Conservation (phyloP, 2,329 filamentous ascomycete species). For the Nothophoma quercina region DNA sequence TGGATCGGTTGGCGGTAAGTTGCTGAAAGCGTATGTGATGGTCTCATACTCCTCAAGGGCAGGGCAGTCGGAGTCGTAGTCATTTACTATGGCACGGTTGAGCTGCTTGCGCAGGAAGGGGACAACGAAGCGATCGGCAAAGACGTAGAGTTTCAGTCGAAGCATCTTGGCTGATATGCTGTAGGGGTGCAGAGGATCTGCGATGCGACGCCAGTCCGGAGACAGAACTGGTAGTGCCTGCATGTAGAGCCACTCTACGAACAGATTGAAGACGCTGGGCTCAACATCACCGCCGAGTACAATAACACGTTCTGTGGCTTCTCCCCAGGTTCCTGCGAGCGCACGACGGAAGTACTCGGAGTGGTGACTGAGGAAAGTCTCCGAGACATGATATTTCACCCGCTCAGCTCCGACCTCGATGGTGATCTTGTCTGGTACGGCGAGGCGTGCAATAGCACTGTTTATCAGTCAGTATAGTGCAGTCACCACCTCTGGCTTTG, state of each 20-base stretch:
- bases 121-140: conserved; percentile 19
- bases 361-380: conserved; percentile 18
- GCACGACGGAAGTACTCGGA: conserved; percentile 23
- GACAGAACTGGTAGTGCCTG: conserved; percentile 13
- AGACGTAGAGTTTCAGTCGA: conserved; percentile 18
- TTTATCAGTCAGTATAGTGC: not conserved
- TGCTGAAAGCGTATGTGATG: conserved; percentile 20
- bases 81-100: conserved; percentile 14
- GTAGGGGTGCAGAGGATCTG: conserved; percentile 9
- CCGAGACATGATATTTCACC: conserved; percentile 12
- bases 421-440: conserved; percentile 1
- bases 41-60: conserved; percentile 12
- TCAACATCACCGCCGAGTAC: conserved; percentile 19
- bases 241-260: conserved; percentile 24
- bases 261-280: conserved; percentile 14
- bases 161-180: conserved; percentile 15
- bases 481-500: not conserved
- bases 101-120: conserved; percentile 4
- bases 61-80: conserved; percentile 13
- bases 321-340: conserved; percentile 19
- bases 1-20: conserved; percentile 14
- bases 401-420: conserved; percentile 19
- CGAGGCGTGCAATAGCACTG: conserved; percentile 3
- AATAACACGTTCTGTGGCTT: conserved; percentile 13
- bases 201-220: conserved; percentile 15